phyloP scores from a whole-genome alignment of 495 filamentous ascomycete genomes.

The Hypoxylon intermedium region DNA sequence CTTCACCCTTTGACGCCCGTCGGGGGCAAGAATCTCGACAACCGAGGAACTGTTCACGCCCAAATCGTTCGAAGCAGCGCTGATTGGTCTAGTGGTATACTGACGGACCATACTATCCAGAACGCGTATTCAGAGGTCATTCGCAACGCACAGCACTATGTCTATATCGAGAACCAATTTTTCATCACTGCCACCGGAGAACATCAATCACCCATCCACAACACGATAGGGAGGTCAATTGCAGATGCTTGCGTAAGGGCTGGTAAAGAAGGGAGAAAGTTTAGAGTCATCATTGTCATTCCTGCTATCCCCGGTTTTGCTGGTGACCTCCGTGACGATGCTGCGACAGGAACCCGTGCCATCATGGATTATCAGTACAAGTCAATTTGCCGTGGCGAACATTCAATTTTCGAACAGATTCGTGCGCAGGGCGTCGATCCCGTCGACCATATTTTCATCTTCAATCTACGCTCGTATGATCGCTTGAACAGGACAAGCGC shows the following conservation, averaged over 20 bases:
- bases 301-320: conserved; percentile 94
- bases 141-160: conserved; percentile 81
- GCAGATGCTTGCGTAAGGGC: conserved; percentile 88
- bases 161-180: conserved; percentile 99
- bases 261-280: conserved; percentile 84
- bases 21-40: conserved; percentile 52
- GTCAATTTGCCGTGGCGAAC: conserved; percentile 86
- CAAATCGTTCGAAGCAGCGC: conserved; percentile 86
- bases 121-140: conserved; percentile 91
- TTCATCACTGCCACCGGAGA: conserved; percentile 96
- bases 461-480: conserved; percentile 90
- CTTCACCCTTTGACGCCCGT: conserved; percentile 78
- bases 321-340: conserved; percentile 82
- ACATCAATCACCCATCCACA: conserved; percentile 82
- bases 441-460: conserved; percentile 81
- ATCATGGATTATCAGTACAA: conserved; percentile 99
- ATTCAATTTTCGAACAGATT: conserved; percentile 86
- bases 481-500: conserved; percentile 80
- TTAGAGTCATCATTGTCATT: conserved; percentile 87
- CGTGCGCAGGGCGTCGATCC: conserved; percentile 80
- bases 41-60: conserved; percentile 74
- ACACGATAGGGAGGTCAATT: conserved; percentile 84
- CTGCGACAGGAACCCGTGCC: conserved; percentile 83
- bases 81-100: conserved; percentile 95
- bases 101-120: conserved; percentile 88